Conservation (phyloP, 768 basidiomycete species). For the Agaricus sinodeliciosus region DNA sequence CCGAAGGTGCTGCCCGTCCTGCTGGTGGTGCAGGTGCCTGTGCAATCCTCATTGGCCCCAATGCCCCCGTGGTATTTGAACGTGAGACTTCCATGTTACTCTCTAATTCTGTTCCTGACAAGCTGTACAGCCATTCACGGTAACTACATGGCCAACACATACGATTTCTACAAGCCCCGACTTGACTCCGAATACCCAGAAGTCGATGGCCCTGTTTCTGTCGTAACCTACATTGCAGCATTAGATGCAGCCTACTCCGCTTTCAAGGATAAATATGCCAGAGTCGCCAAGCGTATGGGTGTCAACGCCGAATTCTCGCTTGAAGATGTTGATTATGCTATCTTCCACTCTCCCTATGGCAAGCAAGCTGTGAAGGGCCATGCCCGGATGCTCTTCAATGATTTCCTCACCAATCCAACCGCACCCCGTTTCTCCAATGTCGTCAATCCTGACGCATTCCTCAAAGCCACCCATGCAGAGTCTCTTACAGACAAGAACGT, state of each 20-base stretch:
- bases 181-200: slow-evolving; percentile 93
- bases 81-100: slow-evolving; percentile 48
- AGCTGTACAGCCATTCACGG: slow-evolving; percentile 78
- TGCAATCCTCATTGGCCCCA: slow-evolving; percentile 92
- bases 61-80: slow-evolving; percentile 92
- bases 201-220: slow-evolving; percentile 95
- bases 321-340: slow-evolving; percentile 82
- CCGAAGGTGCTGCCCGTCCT: slow-evolving; percentile 90
- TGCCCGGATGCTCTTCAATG: slow-evolving; percentile 87
- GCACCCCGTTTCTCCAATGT: slow-evolving; percentile 64
- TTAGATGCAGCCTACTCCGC: slow-evolving; percentile 84
- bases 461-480: slow-evolving; percentile 58
- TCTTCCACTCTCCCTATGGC: slow-evolving; percentile 98
- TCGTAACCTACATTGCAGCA: slow-evolving; percentile 91
- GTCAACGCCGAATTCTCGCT: slow-evolving; percentile 58
- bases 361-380: slow-evolving; percentile 98
- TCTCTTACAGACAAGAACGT: slow-evolving; percentile 91
- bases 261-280: slow-evolving; percentile 77
- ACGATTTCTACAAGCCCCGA: slow-evolving; percentile 99
- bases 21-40: slow-evolving; percentile 96
- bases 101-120: slow-evolving; percentile 11
- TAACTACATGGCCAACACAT: slow-evolving; percentile 94
- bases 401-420: slow-evolving; percentile 78
- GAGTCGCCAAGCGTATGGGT: slow-evolving; percentile 45
- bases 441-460: slow-evolving; percentile 63